Conservation (phyloP, 164 flowering plant genomes). For the Dillenia suffruticosa region DNA sequence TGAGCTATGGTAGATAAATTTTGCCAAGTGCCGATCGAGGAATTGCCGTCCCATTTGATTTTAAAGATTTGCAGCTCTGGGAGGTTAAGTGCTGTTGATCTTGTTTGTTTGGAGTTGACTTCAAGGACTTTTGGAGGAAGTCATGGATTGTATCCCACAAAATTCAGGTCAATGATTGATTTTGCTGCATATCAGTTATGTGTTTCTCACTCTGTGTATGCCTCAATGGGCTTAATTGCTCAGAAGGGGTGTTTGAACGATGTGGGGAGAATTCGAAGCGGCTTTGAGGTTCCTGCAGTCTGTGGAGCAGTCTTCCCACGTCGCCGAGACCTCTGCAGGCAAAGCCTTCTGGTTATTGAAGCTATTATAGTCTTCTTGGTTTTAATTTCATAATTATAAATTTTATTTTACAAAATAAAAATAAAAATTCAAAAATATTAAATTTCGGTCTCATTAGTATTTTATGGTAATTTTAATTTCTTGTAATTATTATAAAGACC, state of each 20-base stretch:
- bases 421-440: too few relatives aligned
- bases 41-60: slow-evolving; percentile 83
- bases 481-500: too few relatives aligned
- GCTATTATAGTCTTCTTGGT: too few relatives aligned
- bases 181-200: slow-evolving; percentile 74
- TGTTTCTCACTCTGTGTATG: slow-evolving; percentile 36
- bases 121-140: slow-evolving; percentile 55
- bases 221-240: slow-evolving; percentile 28
- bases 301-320: slow-evolving; percentile 63
- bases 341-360: too few relatives aligned
- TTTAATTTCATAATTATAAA: too few relatives aligned
- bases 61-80: slow-evolving; percentile 68
- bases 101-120: slow-evolving; percentile 64
- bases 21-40: slow-evolving; percentile 44
- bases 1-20: slow-evolving; percentile 38
- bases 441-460: too few relatives aligned
- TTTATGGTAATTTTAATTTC: too few relatives aligned
- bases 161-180: slow-evolving; percentile 70
- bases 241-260: slow-evolving; percentile 44
- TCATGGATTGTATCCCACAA: slow-evolving; percentile 46
- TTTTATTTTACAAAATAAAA: too few relatives aligned
- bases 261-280: slow-evolving; percentile 86
- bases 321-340: slow-evolving; percentile 77
- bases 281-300: slow-evolving; percentile 77
- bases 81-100: slow-evolving; percentile 57